These are phyloP conservation scores for Berberis thunbergii DNA, from an alignment of 164 flowering plant species.

Conservation along the genomic window DNA sequence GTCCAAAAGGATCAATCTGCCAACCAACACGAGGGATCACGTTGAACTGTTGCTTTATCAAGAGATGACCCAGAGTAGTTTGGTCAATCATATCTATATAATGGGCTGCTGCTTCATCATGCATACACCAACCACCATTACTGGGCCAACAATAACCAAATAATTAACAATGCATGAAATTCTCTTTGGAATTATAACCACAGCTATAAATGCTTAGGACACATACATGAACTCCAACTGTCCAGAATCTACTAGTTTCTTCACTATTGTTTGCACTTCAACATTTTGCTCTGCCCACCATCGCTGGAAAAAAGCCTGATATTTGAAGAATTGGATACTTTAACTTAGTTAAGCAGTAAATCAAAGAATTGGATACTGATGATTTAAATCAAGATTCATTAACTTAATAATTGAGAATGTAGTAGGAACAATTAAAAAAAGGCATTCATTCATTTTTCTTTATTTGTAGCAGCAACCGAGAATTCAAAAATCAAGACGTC, in stretches of 20 bases:
- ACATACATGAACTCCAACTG: constrained; percentile 79
- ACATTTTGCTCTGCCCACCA: constrained; percentile 74
- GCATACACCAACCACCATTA: constrained; percentile 98
- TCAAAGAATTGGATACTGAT: too few species aligned
- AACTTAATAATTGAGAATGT: too few species aligned
- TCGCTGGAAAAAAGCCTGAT: constrained; percentile 77
- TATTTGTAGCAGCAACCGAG: too few species aligned
- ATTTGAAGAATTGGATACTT: too few species aligned
- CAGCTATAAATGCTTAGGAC: background rate
- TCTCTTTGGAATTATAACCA: background rate
- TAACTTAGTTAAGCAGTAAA: too few species aligned
- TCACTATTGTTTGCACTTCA: constrained; percentile 43
- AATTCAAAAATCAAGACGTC: too few species aligned
- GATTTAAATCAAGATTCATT: too few species aligned
- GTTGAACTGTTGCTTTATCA: constrained; percentile 58
- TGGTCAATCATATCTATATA: constrained; percentile 97
- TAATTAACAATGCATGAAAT: constrained; percentile 3
- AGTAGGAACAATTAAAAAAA: too few species aligned
- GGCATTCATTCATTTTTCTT: too few species aligned
- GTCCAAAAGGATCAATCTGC: constrained; percentile 98
- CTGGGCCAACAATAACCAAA: constrained; percentile 25
- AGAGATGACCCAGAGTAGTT: constrained; percentile 79
- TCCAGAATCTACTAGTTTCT: constrained; percentile 55
- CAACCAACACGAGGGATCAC: constrained; percentile 76
- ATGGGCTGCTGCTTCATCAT: constrained; percentile 83